Evolutionary conservation across 2,329 filamentous ascomycete species (phyloP).

Genomic region (Triangularia verruculosa): DNA sequence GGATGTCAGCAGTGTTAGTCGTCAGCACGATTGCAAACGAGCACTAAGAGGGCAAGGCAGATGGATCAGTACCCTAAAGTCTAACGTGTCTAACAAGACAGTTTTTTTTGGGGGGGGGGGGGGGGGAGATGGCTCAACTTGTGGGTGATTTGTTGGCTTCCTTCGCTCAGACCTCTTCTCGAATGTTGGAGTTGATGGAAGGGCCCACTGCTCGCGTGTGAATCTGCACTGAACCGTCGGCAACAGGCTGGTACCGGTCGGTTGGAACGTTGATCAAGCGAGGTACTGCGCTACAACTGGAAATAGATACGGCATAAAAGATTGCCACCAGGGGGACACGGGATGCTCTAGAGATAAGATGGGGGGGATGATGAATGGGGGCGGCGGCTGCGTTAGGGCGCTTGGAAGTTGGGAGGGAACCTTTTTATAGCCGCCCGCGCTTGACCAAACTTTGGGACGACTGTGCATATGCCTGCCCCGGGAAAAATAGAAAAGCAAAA

Average conservation of each 20-base stretch:
- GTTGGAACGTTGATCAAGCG: slow-evolving; percentile 18
- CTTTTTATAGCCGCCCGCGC: slow-evolving; percentile 10
- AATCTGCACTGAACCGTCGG: neutral
- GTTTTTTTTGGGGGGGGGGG: no score
- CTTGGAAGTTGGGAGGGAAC: slow-evolving; percentile 8
- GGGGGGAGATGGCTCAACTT: no score
- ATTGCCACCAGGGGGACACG: slow-evolving; percentile 1
- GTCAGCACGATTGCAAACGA: neutral
- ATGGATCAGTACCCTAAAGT: neutral
- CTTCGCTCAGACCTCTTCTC: neutral
- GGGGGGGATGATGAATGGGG: slow-evolving; percentile 4
- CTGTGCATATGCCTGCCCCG: slow-evolving; percentile 1
- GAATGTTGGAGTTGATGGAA: neutral
- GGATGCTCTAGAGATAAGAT: slow-evolving; percentile 2
- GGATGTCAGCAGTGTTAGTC: slow-evolving; percentile 1
- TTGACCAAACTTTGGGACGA: slow-evolving; percentile 5
- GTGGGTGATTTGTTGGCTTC: neutral
- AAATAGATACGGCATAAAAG: slow-evolving; percentile 12
- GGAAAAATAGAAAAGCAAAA: slow-evolving; percentile 1
- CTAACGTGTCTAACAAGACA: slow-evolving; percentile 8
- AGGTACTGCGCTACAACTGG: slow-evolving; percentile 5
- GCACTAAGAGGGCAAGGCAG: neutral
- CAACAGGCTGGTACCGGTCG: slow-evolving; percentile 1
- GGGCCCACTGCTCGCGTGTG: neutral
- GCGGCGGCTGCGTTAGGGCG: slow-evolving; percentile 8